A percentile compares a stretch with the other conserved stretches of the same genome.
These are phyloP conservation scores for Corymbia calophylla DNA, from an alignment of 441 rosid species.

Conservation along the genomic window DNA sequence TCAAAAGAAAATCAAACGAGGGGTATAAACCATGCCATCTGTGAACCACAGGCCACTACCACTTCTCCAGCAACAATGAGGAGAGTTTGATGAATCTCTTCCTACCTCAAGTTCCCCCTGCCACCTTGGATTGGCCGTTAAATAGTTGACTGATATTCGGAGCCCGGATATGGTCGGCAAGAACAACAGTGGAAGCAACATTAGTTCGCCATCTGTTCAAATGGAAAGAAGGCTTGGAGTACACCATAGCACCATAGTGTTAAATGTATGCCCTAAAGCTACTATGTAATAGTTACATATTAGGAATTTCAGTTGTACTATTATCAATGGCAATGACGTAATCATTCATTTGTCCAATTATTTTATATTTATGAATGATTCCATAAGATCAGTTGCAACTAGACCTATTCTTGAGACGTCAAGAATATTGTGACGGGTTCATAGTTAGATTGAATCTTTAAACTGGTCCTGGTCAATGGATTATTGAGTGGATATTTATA, in stretches of 20 bases:
- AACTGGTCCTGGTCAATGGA: too few species aligned
- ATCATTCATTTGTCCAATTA: too few species aligned
- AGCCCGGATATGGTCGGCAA: conserved; percentile 30
- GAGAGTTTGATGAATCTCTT: conserved; percentile 32
- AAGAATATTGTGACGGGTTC: too few species aligned
- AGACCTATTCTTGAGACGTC: too few species aligned
- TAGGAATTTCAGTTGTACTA: too few species aligned
- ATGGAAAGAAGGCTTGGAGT: conserved; percentile 47
- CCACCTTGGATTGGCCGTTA: conserved; percentile 57
- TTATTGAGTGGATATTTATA: too few species aligned
- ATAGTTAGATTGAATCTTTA: too few species aligned
- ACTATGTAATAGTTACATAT: too few species aligned
- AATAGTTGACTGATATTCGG: conserved; percentile 59
- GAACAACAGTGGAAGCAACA: conserved; percentile 32
- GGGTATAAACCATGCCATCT: conserved; percentile 19
- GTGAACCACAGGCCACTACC: conserved; percentile 45
- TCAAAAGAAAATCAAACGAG: conserved; percentile 29
- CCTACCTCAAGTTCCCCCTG: conserved; percentile 35
- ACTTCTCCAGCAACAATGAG: conserved; percentile 25
- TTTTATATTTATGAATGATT: too few species aligned
- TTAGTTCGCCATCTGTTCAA: conserved; percentile 39
- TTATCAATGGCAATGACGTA: too few species aligned
- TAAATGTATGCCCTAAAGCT: too few species aligned
- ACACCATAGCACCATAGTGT: conserved; percentile 29
- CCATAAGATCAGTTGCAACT: too few species aligned